Evolutionary conservation across 2,329 filamentous ascomycete species (phyloP).

Genomic region (Aspergillus bombycis): DNA sequence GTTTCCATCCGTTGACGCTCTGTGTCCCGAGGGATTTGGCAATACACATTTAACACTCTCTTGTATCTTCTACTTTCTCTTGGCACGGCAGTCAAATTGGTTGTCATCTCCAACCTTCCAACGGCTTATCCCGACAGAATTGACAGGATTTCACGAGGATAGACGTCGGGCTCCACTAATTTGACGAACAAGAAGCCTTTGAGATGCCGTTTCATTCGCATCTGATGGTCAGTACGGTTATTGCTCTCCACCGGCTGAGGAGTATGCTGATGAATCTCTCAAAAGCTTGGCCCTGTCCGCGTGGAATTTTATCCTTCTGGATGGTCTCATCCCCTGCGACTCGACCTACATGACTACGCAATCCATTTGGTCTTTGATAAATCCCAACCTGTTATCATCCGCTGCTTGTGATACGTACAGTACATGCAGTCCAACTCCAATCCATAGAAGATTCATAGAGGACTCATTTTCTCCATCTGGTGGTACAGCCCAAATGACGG

Average conservation of each 20-base stretch:
- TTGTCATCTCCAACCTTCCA: conserved; percentile 1
- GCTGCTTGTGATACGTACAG: conserved; percentile 8
- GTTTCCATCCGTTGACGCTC: conserved; percentile 2
- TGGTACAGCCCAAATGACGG: conserved; percentile 7
- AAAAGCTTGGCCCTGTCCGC: conserved; percentile 21
- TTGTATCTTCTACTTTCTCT: not conserved
- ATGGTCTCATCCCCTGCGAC: conserved; percentile 2
- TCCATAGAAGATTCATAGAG: not conserved
- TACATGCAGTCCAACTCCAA: not conserved
- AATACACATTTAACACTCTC: not conserved
- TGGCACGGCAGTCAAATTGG: not conserved
- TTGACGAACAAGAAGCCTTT: not conserved
- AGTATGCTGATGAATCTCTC: conserved; percentile 19
- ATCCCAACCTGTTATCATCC: conserved; percentile 8
- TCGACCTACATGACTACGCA: conserved; percentile 13
- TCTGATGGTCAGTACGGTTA: conserved; percentile 1
- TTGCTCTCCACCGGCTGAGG: conserved; percentile 17
- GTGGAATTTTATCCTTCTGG: conserved; percentile 11
- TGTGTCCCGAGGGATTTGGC: conserved; percentile 5
- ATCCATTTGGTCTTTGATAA: conserved; percentile 5
- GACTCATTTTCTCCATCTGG: not conserved
- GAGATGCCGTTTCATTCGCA: not conserved
- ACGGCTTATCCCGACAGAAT: conserved; percentile 8
- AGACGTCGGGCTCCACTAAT: not conserved
- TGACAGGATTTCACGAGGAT: not conserved